A percentile compares a stretch with the other conserved stretches of the same genome.
phyloP scores from a whole-genome alignment of 2,329 filamentous ascomycete species.

The Aspergillus sp. region DNA sequence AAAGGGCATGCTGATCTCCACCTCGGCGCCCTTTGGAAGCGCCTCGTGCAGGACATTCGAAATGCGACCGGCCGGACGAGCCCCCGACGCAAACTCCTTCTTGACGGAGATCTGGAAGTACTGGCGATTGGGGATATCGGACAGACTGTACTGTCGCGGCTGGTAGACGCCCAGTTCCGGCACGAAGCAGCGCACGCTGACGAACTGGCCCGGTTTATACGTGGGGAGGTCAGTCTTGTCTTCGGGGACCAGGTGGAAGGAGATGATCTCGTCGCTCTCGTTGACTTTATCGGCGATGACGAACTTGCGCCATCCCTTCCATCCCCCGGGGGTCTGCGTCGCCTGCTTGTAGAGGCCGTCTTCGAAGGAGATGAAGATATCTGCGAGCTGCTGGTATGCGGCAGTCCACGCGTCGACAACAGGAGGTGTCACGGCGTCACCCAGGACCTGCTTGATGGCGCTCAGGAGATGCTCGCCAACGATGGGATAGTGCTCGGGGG shows the following conservation, averaged over 20 bases:
- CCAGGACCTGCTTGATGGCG: neutral
- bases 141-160: conserved; percentile 70
- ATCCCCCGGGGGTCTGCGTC: conserved; percentile 36
- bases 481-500: conserved; percentile 47
- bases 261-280: conserved; percentile 66
- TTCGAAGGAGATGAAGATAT: conserved; percentile 67
- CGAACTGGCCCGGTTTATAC: conserved; percentile 72
- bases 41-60: conserved; percentile 68
- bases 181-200: conserved; percentile 61
- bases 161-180: conserved; percentile 61
- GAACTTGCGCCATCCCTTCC: conserved; percentile 66
- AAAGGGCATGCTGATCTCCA: conserved; percentile 66
- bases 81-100: conserved; percentile 56
- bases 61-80: conserved; percentile 59
- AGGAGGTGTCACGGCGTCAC: neutral
- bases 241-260: conserved; percentile 66
- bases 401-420: neutral
- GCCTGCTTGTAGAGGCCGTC: conserved; percentile 54
- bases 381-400: neutral
- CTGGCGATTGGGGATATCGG: conserved; percentile 59
- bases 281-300: conserved; percentile 60
- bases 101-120: conserved; percentile 72
- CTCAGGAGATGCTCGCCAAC: neutral
- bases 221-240: conserved; percentile 60
- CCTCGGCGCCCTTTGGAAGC: conserved; percentile 58